Percentiles rank a stretch among this genome's conserved stretches.
Evolutionary conservation across 495 filamentous ascomycete genomes (phyloP).

Genomic region (Aspergillus olivimuriae): DNA sequence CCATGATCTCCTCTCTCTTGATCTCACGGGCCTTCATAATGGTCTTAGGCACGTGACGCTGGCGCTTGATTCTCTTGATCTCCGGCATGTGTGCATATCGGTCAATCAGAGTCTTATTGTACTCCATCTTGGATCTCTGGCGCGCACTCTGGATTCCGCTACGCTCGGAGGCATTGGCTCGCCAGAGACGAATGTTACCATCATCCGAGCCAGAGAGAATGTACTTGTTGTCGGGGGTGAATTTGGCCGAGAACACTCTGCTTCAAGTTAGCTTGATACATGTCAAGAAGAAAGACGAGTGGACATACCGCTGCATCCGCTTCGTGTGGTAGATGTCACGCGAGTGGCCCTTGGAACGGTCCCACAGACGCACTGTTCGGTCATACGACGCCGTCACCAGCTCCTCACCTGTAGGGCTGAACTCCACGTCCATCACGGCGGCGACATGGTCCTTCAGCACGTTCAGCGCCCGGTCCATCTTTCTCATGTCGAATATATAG

Average conservation of each 20-base stretch:
- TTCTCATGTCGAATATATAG: conserved; percentile 84
- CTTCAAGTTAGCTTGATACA: conserved; percentile 3
- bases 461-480: conserved; percentile 75
- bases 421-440: conserved; percentile 95
- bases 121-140: conserved; percentile 83
- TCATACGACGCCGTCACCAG: conserved; percentile 90
- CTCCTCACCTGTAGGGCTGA: conserved; percentile 89
- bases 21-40: conserved; percentile 98
- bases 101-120: conserved; percentile 77
- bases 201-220: conserved; percentile 84
- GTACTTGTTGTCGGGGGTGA: conserved; percentile 84
- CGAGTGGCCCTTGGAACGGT: conserved; percentile 71
- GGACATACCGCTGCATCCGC: conserved; percentile 78
- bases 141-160: conserved; percentile 78
- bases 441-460: conserved; percentile 94
- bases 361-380: conserved; percentile 72
- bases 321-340: conserved; percentile 96
- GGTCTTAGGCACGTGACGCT: conserved; percentile 85
- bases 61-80: conserved; percentile 80
- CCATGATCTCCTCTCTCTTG: conserved; percentile 80
- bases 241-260: conserved; percentile 77
- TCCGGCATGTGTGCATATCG: conserved; percentile 95
- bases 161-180: conserved; percentile 77
- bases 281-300: background rate
- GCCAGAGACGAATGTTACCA: conserved; percentile 90